These are phyloP conservation scores for Calonectria hongkongensis DNA, from an alignment of 2,329 filamentous ascomycete species.

Conservation along the genomic window DNA sequence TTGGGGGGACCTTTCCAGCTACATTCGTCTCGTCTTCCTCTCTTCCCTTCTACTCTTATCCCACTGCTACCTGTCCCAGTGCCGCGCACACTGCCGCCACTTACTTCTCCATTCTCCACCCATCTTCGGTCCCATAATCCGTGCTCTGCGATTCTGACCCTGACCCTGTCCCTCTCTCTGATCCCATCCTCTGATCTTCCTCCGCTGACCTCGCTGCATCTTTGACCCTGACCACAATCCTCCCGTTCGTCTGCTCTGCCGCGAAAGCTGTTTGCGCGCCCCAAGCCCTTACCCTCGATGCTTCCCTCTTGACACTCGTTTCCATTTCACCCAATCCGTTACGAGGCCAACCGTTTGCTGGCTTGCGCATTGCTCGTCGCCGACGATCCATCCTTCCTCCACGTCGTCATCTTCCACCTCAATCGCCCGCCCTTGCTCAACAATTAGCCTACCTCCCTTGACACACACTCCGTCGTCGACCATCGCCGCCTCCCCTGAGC, in stretches of 20 bases:
- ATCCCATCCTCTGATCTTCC: slow-evolving; percentile 29
- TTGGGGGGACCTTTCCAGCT: slow-evolving; percentile 26
- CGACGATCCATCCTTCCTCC: slow-evolving; percentile 40
- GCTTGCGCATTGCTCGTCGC: slow-evolving; percentile 44
- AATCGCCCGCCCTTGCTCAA: slow-evolving; percentile 36
- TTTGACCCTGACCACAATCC: slow-evolving; percentile 21
- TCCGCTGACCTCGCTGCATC: slow-evolving; percentile 10
- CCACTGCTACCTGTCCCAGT: slow-evolving; percentile 15
- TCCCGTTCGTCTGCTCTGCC: slow-evolving; percentile 39
- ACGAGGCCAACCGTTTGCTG: slow-evolving; percentile 26
- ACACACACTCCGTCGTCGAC: slow-evolving; percentile 24
- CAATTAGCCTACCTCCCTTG: slow-evolving; percentile 30
- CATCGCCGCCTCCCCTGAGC: slow-evolving; percentile 40
- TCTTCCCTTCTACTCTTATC: not conserved
- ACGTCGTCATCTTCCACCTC: slow-evolving; percentile 30
- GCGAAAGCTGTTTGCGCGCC: slow-evolving; percentile 42
- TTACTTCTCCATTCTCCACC: slow-evolving; percentile 32
- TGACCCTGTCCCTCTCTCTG: slow-evolving; percentile 28
- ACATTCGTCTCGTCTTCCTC: slow-evolving; percentile 31
- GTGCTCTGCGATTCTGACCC: slow-evolving; percentile 32
- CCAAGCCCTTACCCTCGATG: slow-evolving; percentile 43
- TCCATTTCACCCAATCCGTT: slow-evolving; percentile 39
- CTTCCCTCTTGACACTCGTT: slow-evolving; percentile 54
- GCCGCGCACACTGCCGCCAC: slow-evolving; percentile 24
- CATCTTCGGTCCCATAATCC: slow-evolving; percentile 36